Evolutionary conservation across 352 stramenopile species (phyloP).

Genomic region (Albugo laibachii): DNA sequence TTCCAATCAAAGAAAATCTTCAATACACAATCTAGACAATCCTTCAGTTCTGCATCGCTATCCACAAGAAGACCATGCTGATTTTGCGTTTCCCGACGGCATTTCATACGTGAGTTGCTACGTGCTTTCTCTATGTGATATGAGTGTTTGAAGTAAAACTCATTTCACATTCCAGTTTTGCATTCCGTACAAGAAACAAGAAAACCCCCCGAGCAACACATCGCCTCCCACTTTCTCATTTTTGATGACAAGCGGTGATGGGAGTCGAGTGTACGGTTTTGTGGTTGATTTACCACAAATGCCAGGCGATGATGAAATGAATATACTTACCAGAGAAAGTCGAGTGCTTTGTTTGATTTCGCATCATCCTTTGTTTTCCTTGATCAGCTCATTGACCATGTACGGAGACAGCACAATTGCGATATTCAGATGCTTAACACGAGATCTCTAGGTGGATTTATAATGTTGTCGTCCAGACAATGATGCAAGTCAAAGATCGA

Average conservation of each 20-base stretch:
- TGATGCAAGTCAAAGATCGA: not conserved
- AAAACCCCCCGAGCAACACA: conserved; percentile 23
- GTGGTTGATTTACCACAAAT: conserved; percentile 22
- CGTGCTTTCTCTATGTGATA: not conserved
- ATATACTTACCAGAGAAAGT: conserved; percentile 9
- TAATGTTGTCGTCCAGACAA: conserved; percentile 3
- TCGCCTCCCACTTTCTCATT: conserved; percentile 66
- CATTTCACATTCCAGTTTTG: conserved; percentile 26
- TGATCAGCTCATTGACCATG: conserved; percentile 61
- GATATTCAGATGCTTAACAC: not conserved
- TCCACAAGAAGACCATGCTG: conserved; percentile 20
- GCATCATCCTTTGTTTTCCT: conserved; percentile 59
- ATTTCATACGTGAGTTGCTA: conserved; percentile 32
- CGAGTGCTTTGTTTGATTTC: conserved; percentile 56
- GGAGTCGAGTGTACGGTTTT: conserved; percentile 46
- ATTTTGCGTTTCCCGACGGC: conserved; percentile 47
- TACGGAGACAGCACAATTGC: conserved; percentile 4
- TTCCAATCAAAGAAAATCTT: too few species aligned
- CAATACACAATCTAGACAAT: too few species aligned
- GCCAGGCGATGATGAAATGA: conserved; percentile 12
- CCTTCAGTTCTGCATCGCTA: too few species aligned
- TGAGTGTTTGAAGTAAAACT: not conserved
- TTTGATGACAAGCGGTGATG: conserved; percentile 51
- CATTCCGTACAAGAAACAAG: conserved; percentile 29
- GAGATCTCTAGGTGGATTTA: conserved; percentile 30